Percentiles rank a stretch among this genome's conserved stretches.
Evolutionary conservation across 2,329 filamentous ascomycete species (phyloP).

Genomic region (Metarhizium guizhouense): DNA sequence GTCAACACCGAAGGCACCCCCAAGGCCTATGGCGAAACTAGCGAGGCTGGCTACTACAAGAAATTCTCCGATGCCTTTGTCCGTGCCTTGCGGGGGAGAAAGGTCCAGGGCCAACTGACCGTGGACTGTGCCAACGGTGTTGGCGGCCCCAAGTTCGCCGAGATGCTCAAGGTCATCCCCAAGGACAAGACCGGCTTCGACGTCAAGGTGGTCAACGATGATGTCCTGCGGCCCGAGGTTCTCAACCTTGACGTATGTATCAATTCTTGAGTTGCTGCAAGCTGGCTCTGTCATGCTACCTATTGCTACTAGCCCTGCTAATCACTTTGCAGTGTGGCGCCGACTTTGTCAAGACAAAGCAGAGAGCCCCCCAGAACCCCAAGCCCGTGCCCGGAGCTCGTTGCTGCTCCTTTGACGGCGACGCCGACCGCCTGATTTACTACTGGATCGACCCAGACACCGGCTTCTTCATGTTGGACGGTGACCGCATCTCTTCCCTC

Average conservation of each 20-base stretch:
- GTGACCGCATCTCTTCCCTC: slow-evolving; percentile 91
- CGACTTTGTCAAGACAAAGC: slow-evolving; percentile 95
- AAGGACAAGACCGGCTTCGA: slow-evolving; percentile 62
- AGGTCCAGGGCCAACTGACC: slow-evolving; percentile 62
- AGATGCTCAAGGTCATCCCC: slow-evolving; percentile 77
- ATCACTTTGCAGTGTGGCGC: slow-evolving; percentile 64
- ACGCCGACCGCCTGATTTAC: slow-evolving; percentile 92
- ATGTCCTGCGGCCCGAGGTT: slow-evolving; percentile 80
- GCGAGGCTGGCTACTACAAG: slow-evolving; percentile 88
- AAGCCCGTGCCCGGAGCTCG: slow-evolving; percentile 69
- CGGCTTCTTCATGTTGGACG: slow-evolving; percentile 86
- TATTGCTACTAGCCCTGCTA: background rate
- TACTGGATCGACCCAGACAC: slow-evolving; percentile 80
- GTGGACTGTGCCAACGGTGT: slow-evolving; percentile 97
- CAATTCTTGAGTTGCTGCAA: background rate
- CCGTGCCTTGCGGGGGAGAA: slow-evolving; percentile 69
- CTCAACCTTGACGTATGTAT: slow-evolving; percentile 73
- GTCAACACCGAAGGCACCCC: slow-evolving; percentile 86
- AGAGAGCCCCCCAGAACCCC: slow-evolving; percentile 76
- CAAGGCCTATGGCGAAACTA: slow-evolving; percentile 79
- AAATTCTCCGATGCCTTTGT: slow-evolving; percentile 83
- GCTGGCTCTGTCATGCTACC: background rate
- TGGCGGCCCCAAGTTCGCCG: slow-evolving; percentile 79
- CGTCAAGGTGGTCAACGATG: slow-evolving; percentile 84
- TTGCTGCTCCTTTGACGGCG: slow-evolving; percentile 87